Conservation (phyloP, 805 yeast species). For the Wickerhamiella hasegawae region DNA sequence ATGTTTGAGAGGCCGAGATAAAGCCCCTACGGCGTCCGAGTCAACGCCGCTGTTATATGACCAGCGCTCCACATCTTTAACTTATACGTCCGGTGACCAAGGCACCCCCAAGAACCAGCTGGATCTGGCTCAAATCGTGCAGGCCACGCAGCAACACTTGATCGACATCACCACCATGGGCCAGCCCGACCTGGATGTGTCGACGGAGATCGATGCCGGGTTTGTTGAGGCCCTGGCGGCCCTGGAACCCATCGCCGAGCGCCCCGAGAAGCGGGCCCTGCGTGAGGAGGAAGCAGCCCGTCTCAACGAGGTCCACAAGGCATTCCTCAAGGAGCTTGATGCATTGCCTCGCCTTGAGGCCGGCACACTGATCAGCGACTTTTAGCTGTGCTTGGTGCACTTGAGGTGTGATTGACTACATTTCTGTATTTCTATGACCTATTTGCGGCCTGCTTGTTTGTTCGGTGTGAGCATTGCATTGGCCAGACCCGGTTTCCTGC, state of each 20-base stretch:
- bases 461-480: no score
- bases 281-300: background rate
- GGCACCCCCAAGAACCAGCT: constrained; percentile 9
- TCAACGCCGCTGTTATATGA: constrained; percentile 8
- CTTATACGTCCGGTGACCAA: constrained; percentile 3
- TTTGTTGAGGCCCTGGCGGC: background rate
- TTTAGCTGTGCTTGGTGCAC: no score
- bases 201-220: constrained; percentile 4
- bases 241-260: background rate
- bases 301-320: background rate
- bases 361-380: background rate
- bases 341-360: background rate
- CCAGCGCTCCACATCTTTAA: background rate
- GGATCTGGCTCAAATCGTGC: constrained; percentile 10
- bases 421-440: no score
- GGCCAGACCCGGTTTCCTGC: no score
- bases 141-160: constrained; percentile 11
- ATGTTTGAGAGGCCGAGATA: constrained; percentile 9
- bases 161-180: constrained; percentile 10
- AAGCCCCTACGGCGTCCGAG: background rate
- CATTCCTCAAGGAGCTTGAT: background rate
- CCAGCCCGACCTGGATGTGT: constrained; percentile 4
- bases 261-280: background rate
- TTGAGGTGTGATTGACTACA: no score
- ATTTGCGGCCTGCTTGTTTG: no score